Evolutionary conservation across 106 monocot species (phyloP).

Genomic region (Vanilla planifolia): DNA sequence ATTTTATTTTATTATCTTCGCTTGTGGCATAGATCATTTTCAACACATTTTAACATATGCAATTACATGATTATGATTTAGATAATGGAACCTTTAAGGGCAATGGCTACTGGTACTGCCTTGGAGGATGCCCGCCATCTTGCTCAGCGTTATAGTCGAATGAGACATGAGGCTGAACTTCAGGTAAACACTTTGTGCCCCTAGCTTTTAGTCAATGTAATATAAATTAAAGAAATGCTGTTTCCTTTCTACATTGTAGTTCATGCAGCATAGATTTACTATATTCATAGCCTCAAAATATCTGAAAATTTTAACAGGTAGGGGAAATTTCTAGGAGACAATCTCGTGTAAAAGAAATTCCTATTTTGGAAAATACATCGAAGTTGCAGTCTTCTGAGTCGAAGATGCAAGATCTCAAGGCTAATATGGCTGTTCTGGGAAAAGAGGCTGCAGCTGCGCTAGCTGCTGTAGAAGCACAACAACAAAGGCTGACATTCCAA

Average conservation of each 20-base stretch:
- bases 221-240: too few species aligned
- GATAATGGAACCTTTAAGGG: slow-evolving; percentile 80
- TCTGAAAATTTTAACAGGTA: slow-evolving; percentile 29
- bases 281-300: slow-evolving; percentile 7
- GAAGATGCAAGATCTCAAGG: slow-evolving; percentile 82
- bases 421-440: slow-evolving; percentile 94
- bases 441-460: slow-evolving; percentile 95
- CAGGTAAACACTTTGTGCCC: slow-evolving; percentile 29
- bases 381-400: slow-evolving; percentile 81
- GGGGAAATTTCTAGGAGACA: slow-evolving; percentile 81
- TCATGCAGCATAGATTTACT: neutral
- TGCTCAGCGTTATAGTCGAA: slow-evolving; percentile 92
- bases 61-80: slow-evolving; percentile 16
- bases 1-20: neutral
- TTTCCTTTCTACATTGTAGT: neutral
- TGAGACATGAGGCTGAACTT: slow-evolving; percentile 87
- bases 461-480: slow-evolving; percentile 86
- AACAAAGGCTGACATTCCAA: slow-evolving; percentile 82
- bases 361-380: slow-evolving; percentile 61
- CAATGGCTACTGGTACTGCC: slow-evolving; percentile 67
- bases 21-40: neutral
- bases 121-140: slow-evolving; percentile 98
- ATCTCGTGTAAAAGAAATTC: slow-evolving; percentile 65
- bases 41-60: neutral
- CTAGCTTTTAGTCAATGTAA: neutral